phyloP scores from a whole-genome alignment of 495 filamentous ascomycete genomes.

The Acidomyces sp. region DNA sequence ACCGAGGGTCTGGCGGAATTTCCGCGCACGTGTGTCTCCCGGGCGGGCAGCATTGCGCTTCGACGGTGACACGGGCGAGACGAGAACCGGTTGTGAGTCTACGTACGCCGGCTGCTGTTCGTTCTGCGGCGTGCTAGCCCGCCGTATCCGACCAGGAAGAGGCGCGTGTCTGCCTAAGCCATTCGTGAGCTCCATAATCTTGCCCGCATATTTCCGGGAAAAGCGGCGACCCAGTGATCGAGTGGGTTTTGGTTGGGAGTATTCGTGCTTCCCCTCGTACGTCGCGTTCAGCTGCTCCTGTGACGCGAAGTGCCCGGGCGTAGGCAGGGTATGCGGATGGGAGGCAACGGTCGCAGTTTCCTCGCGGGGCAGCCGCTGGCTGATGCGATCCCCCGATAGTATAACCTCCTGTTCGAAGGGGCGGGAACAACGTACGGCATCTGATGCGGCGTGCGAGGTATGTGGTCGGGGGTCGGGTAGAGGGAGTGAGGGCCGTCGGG shows the following conservation, averaged over 20 bases:
- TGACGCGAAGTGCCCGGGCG: neutral
- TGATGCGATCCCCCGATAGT: too few relatives aligned
- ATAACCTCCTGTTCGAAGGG: too few relatives aligned
- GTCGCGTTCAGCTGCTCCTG: neutral
- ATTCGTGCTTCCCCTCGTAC: neutral
- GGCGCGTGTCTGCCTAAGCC: constrained; percentile 1
- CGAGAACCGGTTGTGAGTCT: neutral
- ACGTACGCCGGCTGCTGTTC: too few relatives aligned
- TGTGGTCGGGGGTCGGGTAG: constrained; percentile 9
- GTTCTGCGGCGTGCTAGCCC: constrained; percentile 14
- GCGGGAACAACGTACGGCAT: too few relatives aligned
- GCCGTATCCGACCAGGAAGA: constrained; percentile 4
- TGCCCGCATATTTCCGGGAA: constrained; percentile 7
- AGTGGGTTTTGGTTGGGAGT: constrained; percentile 1
- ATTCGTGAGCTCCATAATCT: constrained; percentile 5
- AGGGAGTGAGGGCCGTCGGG: constrained; percentile 1
- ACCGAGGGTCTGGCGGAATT: neutral
- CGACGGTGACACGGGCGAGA: constrained; percentile 11
- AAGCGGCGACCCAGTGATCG: constrained; percentile 11
- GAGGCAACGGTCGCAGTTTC: constrained; percentile 8
- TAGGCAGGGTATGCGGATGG: neutral
- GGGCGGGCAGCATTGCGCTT: constrained; percentile 8
- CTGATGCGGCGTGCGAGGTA: constrained; percentile 12
- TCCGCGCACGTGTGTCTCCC: constrained; percentile 2
- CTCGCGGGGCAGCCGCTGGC: constrained; percentile 11